These are phyloP conservation scores for Poronia punctata DNA, from an alignment of 495 filamentous ascomycete species.

Conservation along the genomic window DNA sequence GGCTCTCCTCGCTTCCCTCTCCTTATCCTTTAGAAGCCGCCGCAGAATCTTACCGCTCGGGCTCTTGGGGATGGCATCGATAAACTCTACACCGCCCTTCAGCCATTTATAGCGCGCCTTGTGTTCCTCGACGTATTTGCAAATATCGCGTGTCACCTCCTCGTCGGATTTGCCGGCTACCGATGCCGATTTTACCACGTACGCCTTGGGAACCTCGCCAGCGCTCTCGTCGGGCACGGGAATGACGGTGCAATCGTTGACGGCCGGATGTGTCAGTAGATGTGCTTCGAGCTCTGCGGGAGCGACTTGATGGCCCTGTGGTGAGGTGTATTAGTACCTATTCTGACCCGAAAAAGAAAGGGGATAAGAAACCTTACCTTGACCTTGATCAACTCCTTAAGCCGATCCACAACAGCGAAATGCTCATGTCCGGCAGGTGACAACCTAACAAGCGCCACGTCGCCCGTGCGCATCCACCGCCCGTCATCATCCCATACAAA, in stretches of 20 bases:
- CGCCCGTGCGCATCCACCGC: conserved; percentile 79
- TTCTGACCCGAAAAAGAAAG: no score
- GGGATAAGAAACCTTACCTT: conserved; percentile 51
- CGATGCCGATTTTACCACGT: conserved; percentile 66
- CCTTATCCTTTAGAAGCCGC: conserved; percentile 70
- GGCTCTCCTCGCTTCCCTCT: conserved; percentile 60
- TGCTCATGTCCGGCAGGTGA: conserved; percentile 64
- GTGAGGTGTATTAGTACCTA: conserved; percentile 1
- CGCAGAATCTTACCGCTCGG: conserved; percentile 90
- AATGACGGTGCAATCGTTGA: conserved; percentile 81
- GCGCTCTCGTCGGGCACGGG: conserved; percentile 65
- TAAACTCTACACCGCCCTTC: conserved; percentile 75
- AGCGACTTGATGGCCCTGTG: conserved; percentile 79
- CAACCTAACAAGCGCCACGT: conserved; percentile 67
- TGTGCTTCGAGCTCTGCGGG: conserved; percentile 89
- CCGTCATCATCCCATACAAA: conserved; percentile 64
- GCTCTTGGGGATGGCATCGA: conserved; percentile 74
- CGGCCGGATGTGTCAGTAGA: conserved; percentile 71
- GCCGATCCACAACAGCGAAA: conserved; percentile 74
- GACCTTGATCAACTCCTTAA: conserved; percentile 93
- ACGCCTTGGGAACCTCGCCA: conserved; percentile 84
- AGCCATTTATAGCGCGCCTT: conserved; percentile 89
- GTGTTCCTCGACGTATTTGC: conserved; percentile 71
- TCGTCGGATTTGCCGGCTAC: conserved; percentile 45
- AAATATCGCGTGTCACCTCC: conserved; percentile 53